Conservation (phyloP, 495 filamentous ascomycete genomes). For the Penicillium paradoxum region DNA sequence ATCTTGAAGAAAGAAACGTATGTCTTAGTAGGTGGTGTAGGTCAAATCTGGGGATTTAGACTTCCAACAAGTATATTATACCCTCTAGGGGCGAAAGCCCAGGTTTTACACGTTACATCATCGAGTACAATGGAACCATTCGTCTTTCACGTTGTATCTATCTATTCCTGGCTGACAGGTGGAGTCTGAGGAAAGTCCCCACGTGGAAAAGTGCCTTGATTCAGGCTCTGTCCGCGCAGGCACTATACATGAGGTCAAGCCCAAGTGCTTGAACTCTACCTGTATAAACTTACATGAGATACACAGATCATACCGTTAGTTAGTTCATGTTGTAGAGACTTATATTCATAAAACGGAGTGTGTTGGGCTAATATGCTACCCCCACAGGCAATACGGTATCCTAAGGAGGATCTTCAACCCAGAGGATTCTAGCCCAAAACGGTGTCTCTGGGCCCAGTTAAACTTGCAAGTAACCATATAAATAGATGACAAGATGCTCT, state of each 20-base stretch:
- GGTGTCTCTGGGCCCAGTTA: neutral
- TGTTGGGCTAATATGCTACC: too few species aligned
- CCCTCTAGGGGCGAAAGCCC: neutral
- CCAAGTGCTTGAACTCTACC: neutral
- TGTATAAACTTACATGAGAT: neutral
- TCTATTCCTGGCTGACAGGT: too few species aligned
- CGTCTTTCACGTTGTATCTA: conserved; percentile 1
- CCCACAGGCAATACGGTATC: neutral
- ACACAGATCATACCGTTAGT: too few species aligned
- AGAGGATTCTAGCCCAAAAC: neutral
- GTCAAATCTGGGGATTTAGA: neutral
- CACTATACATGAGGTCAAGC: neutral
- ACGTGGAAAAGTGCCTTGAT: neutral
- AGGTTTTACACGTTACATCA: conserved; percentile 4
- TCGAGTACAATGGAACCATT: neutral
- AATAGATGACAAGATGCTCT: neutral
- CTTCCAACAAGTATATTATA: neutral
- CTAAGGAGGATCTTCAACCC: neutral
- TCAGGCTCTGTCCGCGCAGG: neutral
- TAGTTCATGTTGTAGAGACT: too few species aligned
- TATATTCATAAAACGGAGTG: neutral
- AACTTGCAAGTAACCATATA: neutral
- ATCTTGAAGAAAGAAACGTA: neutral
- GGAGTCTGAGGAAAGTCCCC: neutral
- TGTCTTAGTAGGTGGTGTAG: neutral